A percentile compares a stretch with the other conserved stretches of the same genome.
phyloP scores from a whole-genome alignment of 164 flowering plant species.

The Nymphaea colorata region DNA sequence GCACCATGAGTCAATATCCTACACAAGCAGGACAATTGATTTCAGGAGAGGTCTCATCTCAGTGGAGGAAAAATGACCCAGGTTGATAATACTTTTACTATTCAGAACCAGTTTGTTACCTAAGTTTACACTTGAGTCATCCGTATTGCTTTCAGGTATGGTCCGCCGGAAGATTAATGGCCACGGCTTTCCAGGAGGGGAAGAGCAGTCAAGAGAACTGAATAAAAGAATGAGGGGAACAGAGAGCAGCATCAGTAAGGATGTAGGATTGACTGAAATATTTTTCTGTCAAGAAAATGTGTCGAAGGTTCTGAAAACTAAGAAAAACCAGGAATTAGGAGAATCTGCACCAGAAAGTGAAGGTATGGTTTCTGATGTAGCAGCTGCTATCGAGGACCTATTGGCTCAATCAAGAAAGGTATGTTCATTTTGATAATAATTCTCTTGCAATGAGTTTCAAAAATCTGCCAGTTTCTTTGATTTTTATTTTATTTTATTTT shows the following conservation, averaged over 20 bases:
- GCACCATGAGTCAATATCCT: slow-evolving; percentile 66
- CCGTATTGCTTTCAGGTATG: neutral
- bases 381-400: slow-evolving; percentile 84
- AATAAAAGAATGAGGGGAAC: slow-evolving; percentile 40
- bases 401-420: slow-evolving; percentile 90
- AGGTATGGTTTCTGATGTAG: slow-evolving; percentile 56
- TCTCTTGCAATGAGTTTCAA: neutral
- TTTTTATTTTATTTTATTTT: neutral
- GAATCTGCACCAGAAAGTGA: slow-evolving; percentile 1
- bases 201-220: slow-evolving; percentile 7
- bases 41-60: slow-evolving; percentile 40
- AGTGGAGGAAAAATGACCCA: slow-evolving; percentile 31
- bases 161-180: neutral
- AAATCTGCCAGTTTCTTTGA: neutral
- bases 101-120: no score
- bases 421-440: slow-evolving; percentile 1
- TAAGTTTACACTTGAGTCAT: no score
- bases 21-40: slow-evolving; percentile 46
- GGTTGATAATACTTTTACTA: slow-evolving; percentile 2
- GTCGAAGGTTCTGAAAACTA: slow-evolving; percentile 8
- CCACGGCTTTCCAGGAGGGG: slow-evolving; percentile 15
- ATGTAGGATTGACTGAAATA: slow-evolving; percentile 8
- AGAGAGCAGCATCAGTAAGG: slow-evolving; percentile 15
- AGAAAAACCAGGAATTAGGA: slow-evolving; percentile 9
- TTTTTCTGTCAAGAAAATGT: slow-evolving; percentile 5